Percentiles rank a stretch among this genome's conserved stretches.
Evolutionary conservation across 2,329 filamentous ascomycete genomes (phyloP).

Genomic region (Cryphonectria carpinicola): DNA sequence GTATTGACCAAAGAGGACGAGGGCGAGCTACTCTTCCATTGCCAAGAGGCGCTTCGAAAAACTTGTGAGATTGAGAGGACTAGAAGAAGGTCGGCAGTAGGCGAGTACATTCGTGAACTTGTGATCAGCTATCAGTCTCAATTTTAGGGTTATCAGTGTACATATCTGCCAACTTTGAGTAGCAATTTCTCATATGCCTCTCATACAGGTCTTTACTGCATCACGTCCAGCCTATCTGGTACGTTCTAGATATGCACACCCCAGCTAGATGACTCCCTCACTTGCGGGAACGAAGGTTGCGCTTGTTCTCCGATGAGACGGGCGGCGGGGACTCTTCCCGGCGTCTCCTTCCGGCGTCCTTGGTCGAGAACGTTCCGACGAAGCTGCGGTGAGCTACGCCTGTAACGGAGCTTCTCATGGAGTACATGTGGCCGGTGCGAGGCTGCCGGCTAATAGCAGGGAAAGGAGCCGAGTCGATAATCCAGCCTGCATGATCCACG

Average conservation of each 20-base stretch:
- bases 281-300: conserved; percentile 3
- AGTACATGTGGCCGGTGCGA: conserved; percentile 18
- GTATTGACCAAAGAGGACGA: neutral
- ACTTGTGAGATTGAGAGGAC: neutral
- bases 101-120: too few relatives aligned
- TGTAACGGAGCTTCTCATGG: neutral
- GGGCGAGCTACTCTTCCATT: neutral
- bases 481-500: conserved; percentile 15
- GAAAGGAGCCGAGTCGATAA: conserved; percentile 14
- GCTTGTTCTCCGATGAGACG: neutral
- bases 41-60: neutral
- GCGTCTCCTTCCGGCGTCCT: conserved; percentile 16
- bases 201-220: neutral
- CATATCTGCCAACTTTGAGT: neutral
- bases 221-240: neutral
- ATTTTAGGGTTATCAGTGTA: neutral
- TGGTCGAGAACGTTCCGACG: conserved; percentile 14
- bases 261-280: too few relatives aligned
- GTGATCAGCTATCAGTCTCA: neutral
- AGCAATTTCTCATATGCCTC: neutral
- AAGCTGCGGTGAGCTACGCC: conserved; percentile 1
- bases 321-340: conserved; percentile 6
- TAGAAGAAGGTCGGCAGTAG: too few relatives aligned
- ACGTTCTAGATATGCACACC: neutral
- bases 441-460: conserved; percentile 8